These are phyloP conservation scores for Byssochlamys sp. DNA, from an alignment of 2,329 filamentous ascomycete genomes.

Conservation along the genomic window DNA sequence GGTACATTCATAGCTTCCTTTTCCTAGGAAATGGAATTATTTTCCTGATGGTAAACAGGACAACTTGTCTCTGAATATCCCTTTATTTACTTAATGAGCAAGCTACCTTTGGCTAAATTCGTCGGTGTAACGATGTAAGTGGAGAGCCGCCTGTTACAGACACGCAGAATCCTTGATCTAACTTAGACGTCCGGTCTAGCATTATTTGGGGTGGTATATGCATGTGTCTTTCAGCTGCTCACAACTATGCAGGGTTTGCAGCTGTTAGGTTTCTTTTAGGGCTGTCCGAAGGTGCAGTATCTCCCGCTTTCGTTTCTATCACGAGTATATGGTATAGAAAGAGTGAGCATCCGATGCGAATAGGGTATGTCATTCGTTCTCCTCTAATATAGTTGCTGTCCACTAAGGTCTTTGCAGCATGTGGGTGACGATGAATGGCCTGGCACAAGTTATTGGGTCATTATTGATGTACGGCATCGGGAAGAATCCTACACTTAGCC, in stretches of 20 bases:
- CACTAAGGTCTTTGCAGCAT: constrained; percentile 11
- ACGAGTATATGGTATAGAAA: constrained; percentile 36
- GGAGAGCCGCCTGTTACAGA: background rate
- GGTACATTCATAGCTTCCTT: constrained; percentile 13
- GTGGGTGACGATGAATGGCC: constrained; percentile 40
- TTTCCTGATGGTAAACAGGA: constrained; percentile 9
- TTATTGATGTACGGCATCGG: constrained; percentile 46
- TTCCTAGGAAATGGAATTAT: background rate
- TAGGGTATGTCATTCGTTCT: constrained; percentile 10
- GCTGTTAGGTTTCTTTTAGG: constrained; percentile 37
- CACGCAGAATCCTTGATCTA: background rate
- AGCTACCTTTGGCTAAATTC: constrained; percentile 42
- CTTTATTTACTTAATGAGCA: constrained; percentile 44
- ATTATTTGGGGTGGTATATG: constrained; percentile 37
- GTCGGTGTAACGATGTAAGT: constrained; percentile 40
- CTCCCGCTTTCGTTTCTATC: constrained; percentile 39
- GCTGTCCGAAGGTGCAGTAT: constrained; percentile 37
- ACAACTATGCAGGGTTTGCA: constrained; percentile 31
- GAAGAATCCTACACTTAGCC: constrained; percentile 25
- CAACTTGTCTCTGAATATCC: constrained; percentile 42
- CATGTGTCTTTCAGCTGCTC: constrained; percentile 37
- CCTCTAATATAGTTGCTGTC: background rate
- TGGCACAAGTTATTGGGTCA: constrained; percentile 39
- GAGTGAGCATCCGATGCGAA: constrained; percentile 26
- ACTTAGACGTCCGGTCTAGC: constrained; percentile 8